Evolutionary conservation across 202 grass and related monocot genomes (phyloP).

Genomic region (Setaria italica): DNA sequence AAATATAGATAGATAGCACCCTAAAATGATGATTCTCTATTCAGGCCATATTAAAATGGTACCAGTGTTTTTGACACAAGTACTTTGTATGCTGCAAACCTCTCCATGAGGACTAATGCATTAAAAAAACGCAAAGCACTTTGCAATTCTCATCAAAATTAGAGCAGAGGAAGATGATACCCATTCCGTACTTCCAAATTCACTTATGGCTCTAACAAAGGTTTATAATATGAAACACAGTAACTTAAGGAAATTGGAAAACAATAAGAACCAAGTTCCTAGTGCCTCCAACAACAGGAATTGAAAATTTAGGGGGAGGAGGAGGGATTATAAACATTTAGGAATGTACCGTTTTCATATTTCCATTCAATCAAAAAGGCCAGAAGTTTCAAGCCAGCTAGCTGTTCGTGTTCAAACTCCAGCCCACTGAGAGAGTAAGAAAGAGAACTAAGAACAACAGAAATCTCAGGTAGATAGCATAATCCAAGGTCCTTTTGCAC

Average conservation of each 20-base stretch:
- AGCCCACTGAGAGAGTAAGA: slow-evolving; percentile 66
- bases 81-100: slow-evolving; percentile 5
- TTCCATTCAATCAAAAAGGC: slow-evolving; percentile 81
- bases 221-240: not conserved
- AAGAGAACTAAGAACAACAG: slow-evolving; percentile 66
- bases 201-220: slow-evolving; percentile 25
- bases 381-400: slow-evolving; percentile 79
- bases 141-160: slow-evolving; percentile 13
- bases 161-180: not conserved
- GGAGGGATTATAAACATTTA: not conserved
- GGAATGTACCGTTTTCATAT: slow-evolving; percentile 70
- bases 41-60: slow-evolving; percentile 1
- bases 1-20: not conserved
- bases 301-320: not conserved
- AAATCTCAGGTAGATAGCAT: slow-evolving; percentile 62
- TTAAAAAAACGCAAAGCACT: not conserved
- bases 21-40: not conserved
- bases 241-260: slow-evolving; percentile 23
- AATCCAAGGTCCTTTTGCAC: slow-evolving; percentile 75
- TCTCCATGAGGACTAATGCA: not conserved
- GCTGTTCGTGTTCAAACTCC: slow-evolving; percentile 93
- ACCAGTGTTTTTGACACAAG: not conserved
- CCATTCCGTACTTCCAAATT: slow-evolving; percentile 6
- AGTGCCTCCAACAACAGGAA: not conserved
- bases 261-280: slow-evolving; percentile 31